Percentiles rank a stretch among this genome's conserved stretches.
Conservation (phyloP, 768 basidiomycete genomes). For the Termitomyces sp. region DNA sequence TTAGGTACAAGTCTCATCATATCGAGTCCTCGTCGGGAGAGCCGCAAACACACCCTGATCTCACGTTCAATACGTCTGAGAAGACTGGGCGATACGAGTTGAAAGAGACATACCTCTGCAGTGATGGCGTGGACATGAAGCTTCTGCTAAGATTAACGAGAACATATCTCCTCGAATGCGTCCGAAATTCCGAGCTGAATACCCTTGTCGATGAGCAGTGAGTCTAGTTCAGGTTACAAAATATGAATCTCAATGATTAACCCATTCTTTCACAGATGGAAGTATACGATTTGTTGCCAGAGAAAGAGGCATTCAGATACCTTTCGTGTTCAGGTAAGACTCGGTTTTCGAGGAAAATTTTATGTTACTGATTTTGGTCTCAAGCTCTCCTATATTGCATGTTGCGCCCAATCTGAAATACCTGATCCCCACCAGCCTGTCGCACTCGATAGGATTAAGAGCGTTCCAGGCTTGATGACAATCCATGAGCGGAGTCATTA, state of each 20-base stretch:
- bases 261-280: slow-evolving; percentile 44
- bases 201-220: slow-evolving; percentile 68
- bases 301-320: slow-evolving; percentile 33
- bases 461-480: slow-evolving; percentile 74
- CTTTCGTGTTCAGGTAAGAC: slow-evolving; percentile 59
- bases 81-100: slow-evolving; percentile 23
- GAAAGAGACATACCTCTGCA: slow-evolving; percentile 48
- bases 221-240: slow-evolving; percentile 20
- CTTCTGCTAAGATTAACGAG: slow-evolving; percentile 55
- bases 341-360: not conserved
- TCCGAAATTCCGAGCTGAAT: slow-evolving; percentile 42
- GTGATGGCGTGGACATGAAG: slow-evolving; percentile 54
- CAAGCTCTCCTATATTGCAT: slow-evolving; percentile 61
- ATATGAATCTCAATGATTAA: not conserved
- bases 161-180: slow-evolving; percentile 42
- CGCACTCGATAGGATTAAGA: slow-evolving; percentile 51
- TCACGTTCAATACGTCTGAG: slow-evolving; percentile 20
- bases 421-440: slow-evolving; percentile 60
- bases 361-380: not conserved
- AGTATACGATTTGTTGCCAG: slow-evolving; percentile 50
- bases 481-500: slow-evolving; percentile 41
- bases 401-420: slow-evolving; percentile 43
- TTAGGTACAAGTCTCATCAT: slow-evolving; percentile 19
- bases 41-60: slow-evolving; percentile 32
- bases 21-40: slow-evolving; percentile 31